Percentiles rank a stretch among this genome's conserved stretches.
phyloP scores from a whole-genome alignment of 2,329 filamentous ascomycete genomes.

The Trichoderma sp. region DNA sequence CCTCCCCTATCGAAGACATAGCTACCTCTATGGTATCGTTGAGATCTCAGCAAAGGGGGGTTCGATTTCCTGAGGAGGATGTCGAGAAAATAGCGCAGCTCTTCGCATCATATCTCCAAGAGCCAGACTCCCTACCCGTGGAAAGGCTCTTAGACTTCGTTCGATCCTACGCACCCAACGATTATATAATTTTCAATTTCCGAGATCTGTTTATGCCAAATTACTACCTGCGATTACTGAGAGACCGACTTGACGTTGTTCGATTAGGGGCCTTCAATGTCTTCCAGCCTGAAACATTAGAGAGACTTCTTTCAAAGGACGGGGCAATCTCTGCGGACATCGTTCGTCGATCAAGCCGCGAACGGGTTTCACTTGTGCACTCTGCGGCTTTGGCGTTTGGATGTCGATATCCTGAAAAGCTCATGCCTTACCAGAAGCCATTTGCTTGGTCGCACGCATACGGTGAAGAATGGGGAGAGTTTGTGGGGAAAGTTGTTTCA shows the following conservation, averaged over 20 bases:
- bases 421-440: slow-evolving; percentile 1
- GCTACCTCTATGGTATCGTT: not conserved
- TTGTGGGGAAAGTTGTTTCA: slow-evolving; percentile 3
- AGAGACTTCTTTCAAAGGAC: slow-evolving; percentile 18
- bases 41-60: no score
- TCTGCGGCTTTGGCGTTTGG: slow-evolving; percentile 25
- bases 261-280: slow-evolving; percentile 24
- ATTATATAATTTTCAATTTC: slow-evolving; percentile 20
- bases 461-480: slow-evolving; percentile 4
- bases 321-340: slow-evolving; percentile 15
- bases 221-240: slow-evolving; percentile 11
- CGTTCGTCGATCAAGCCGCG: not conserved
- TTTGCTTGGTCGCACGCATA: not conserved
- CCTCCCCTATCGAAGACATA: not conserved
- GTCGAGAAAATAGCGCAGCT: slow-evolving; percentile 19
- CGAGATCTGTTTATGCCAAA: slow-evolving; percentile 23
- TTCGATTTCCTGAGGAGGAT: no score
- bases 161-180: not conserved
- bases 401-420: slow-evolving; percentile 22
- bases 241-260: slow-evolving; percentile 26
- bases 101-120: slow-evolving; percentile 24
- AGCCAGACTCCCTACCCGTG: slow-evolving; percentile 19
- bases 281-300: accelerated
- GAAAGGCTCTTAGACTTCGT: slow-evolving; percentile 24
- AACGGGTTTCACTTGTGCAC: slow-evolving; percentile 26